Conservation (phyloP, 1,284 basidiomycete species). For the Naganishia albida region DNA sequence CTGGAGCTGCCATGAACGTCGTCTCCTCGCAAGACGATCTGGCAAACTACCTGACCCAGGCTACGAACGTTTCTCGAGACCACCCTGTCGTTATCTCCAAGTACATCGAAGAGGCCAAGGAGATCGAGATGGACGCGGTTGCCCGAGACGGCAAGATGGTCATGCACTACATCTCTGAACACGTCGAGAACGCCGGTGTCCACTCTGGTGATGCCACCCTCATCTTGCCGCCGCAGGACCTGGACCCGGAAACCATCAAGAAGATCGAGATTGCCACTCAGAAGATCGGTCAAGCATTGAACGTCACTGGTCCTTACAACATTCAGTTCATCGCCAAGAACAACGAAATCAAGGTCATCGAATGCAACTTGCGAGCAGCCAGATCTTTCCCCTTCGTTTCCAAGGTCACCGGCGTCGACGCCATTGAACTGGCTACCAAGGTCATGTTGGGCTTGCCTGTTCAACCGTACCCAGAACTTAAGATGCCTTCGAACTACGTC, state of each 20-base stretch:
- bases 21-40: constrained; percentile 92
- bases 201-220: constrained; percentile 97
- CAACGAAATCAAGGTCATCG: constrained; percentile 99
- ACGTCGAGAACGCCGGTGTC: constrained; percentile 98
- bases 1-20: constrained; percentile 99
- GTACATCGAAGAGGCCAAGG: constrained; percentile 99
- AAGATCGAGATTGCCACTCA: constrained; percentile 95
- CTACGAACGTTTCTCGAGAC: constrained; percentile 94
- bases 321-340: constrained; percentile 99
- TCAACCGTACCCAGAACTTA: constrained; percentile 83
- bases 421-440: constrained; percentile 97
- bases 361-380: constrained; percentile 96
- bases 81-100: constrained; percentile 98
- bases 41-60: constrained; percentile 87
- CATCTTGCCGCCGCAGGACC: constrained; percentile 95
- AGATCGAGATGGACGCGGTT: constrained; percentile 99
- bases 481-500: constrained; percentile 87
- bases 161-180: constrained; percentile 99
- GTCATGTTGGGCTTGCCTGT: constrained; percentile 92
- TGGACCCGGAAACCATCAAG: constrained; percentile 92
- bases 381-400: constrained; percentile 99
- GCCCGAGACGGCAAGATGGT: constrained; percentile 96
- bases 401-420: constrained; percentile 95
- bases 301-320: constrained; percentile 98
- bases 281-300: constrained; percentile 97